Percentiles rank a stretch among this genome's conserved stretches.
Conservation (phyloP, 2,329 filamentous ascomycete genomes). For the Fusarium sp. region DNA sequence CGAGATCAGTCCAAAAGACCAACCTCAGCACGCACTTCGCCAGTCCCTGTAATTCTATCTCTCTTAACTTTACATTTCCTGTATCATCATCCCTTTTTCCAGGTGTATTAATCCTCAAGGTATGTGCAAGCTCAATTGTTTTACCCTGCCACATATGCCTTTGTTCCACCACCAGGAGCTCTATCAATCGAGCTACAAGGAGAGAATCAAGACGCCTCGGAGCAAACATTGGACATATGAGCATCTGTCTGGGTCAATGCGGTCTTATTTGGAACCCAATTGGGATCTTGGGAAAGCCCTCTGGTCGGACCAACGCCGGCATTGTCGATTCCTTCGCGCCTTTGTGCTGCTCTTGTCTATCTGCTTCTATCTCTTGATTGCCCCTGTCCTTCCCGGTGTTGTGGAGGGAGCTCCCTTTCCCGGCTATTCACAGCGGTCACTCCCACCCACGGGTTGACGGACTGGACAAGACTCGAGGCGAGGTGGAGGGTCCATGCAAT, state of each 20-base stretch:
- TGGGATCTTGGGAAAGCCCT: conserved; percentile 37
- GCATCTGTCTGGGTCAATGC: conserved; percentile 15
- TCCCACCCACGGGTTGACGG: conserved; percentile 40
- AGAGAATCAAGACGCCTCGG: conserved; percentile 28
- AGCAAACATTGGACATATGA: conserved; percentile 29
- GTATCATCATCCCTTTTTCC: conserved; percentile 31
- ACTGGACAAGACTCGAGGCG: conserved; percentile 45
- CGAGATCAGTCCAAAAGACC: conserved; percentile 47
- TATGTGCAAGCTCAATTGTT: conserved; percentile 41
- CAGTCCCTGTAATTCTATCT: conserved; percentile 38
- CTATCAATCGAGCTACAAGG: conserved; percentile 18
- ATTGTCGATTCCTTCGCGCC: conserved; percentile 20
- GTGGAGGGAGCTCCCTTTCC: conserved; percentile 40
- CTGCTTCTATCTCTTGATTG: conserved; percentile 9
- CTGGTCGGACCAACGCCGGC: conserved; percentile 34
- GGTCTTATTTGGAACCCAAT: conserved; percentile 33
- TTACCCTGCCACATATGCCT: conserved; percentile 25
- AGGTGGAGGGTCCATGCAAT: conserved; percentile 47
- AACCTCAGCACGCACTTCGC: conserved; percentile 42
- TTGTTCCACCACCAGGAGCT: conserved; percentile 31
- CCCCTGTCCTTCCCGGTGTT: conserved; percentile 36
- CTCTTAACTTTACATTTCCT: conserved; percentile 29
- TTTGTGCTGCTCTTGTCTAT: conserved; percentile 17
- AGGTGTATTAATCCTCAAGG: conserved; percentile 45
- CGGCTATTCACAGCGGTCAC: conserved; percentile 29